Evolutionary conservation across 305 asterid species (phyloP).

Genomic region (Fraxinus angustifolia): DNA sequence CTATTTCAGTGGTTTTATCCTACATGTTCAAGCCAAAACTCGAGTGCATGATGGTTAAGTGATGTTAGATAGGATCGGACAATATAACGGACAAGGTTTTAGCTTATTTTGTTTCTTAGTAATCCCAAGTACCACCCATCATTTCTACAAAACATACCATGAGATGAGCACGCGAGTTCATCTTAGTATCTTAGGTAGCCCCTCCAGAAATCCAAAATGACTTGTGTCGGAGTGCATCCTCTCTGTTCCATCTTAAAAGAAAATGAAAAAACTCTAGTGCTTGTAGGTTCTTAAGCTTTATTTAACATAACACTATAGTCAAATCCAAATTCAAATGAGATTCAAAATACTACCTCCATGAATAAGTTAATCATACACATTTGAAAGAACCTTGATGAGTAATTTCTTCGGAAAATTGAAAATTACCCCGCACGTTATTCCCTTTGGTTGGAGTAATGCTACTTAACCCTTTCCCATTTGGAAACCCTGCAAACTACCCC

Average conservation of each 20-base stretch:
- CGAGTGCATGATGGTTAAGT: not conserved
- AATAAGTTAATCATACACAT: not conserved
- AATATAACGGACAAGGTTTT: not conserved
- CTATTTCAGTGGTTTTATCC: not conserved
- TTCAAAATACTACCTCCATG: not conserved
- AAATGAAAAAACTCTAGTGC: not conserved
- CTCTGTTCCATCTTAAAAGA: not conserved
- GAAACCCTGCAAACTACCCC: not conserved
- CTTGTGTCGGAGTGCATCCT: not conserved
- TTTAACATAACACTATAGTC: not conserved
- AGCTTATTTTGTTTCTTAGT: not conserved
- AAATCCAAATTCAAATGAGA: not conserved
- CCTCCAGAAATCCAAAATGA: not conserved
- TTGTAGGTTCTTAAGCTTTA: not conserved
- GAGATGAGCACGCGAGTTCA: not conserved
- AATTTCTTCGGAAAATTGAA: not conserved
- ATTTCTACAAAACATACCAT: not conserved
- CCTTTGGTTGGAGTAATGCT: not conserved
- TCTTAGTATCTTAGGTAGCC: not conserved
- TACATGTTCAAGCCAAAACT: not conserved
- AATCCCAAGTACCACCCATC: not conserved
- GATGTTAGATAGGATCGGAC: not conserved
- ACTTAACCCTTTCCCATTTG: not conserved
- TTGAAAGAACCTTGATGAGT: not conserved
- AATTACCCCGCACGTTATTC: not conserved